Evolutionary conservation across 306 rosid species (phyloP), one percentile per base, ranked within the genome.

Genomic region (Citrullus mucosospermus): DNA sequence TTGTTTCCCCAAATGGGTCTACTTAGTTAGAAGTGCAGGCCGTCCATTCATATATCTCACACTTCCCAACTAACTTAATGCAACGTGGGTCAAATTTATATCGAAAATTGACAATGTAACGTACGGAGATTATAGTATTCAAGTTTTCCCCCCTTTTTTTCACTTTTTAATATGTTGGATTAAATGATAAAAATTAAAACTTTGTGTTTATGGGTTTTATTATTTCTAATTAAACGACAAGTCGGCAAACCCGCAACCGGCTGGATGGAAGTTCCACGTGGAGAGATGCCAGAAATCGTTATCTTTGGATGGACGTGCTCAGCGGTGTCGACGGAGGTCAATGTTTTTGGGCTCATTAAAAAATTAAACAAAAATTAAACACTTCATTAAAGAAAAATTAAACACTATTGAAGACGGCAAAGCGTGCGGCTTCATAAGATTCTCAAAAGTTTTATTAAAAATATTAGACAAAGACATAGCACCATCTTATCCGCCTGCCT

Each of bases 181-280:
- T 36, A 36, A 36, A 36, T 82, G 22, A 61, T 61, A 82, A 34
- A 50, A 6, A 70, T 66, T 17, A 17, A 2, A 20, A 39, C 43
- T 73, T n/a, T 6, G 57, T 71, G 81, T n/a, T 43, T 61, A 15
- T 61, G 43, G 68, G 18, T 80, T 39, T 51, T 57, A 46, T 48
- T n/a, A n/a, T 18, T 41, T 68, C 2, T 74, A 74, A 18, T 36
- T 11, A 41, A 48, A 81, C 80, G 82, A 72, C 78, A 71, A 81
- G 66, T 80, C 80, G 82, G 75, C 78, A 62, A 71, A 76, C 62
- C 74, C 78, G 84, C 70, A 87, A 89, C 85, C 88, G 89, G 92
- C 84, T 36, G 79, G 69, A 77, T n/a, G 76, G 82, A 58, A 81
- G 6, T 80, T 91, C 94, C 98, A 94, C 96, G 93, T 93, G 97